Base-by-base conservation (phyloP, 805 yeast genomes). In the Torulaspora microellipsoides region DNA sequence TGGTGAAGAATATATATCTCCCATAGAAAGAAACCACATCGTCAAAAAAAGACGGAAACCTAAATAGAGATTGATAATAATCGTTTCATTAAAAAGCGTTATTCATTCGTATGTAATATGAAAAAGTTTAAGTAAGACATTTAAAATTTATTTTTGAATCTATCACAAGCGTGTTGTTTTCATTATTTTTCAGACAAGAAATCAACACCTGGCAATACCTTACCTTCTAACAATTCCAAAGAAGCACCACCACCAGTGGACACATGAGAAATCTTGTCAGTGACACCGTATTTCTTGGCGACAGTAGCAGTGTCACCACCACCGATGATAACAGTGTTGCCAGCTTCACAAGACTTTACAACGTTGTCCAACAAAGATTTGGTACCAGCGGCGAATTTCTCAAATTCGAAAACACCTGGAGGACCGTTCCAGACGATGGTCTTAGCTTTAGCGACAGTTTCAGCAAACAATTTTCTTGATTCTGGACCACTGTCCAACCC, bases 161-260 rank as follows among this genome's bases (percentile, higher is more conserved):
- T 40, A 40, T 40, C 43, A 40, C 38, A 34, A 28, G 29, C 12
- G 38, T 29, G 15, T 17, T 15, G 32, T 34, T 36, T 47, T 37
- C 36, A 52, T 47, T 58, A 57, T 52, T 69, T 89, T 72, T 78
- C 81, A 56, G 95, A 81, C 62, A 90, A 82, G 73, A 90, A 95
- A 65, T 77, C 81, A 60, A 93, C 98, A 81, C 99, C 99, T 63
- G 99, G 99, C 64, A 93, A 80, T 61, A 78, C 93, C 82, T 93
- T 93, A 76, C 99, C 99, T 78, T 93, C 99, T 68, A 93, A 82
- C 68, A 93, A 83, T 76, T 93, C 99, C 69, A 93, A 81, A 53
- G 98, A 91, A 58, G 99, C 99, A 80, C 99, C 99, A 76, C 99
- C 99, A 76, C 99, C 99, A 53, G 99, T 93, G 58, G 98, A 91